These are phyloP conservation scores for Starmerella lactis-condensi DNA, from an alignment of 805 yeast species.

Conservation along the genomic window DNA sequence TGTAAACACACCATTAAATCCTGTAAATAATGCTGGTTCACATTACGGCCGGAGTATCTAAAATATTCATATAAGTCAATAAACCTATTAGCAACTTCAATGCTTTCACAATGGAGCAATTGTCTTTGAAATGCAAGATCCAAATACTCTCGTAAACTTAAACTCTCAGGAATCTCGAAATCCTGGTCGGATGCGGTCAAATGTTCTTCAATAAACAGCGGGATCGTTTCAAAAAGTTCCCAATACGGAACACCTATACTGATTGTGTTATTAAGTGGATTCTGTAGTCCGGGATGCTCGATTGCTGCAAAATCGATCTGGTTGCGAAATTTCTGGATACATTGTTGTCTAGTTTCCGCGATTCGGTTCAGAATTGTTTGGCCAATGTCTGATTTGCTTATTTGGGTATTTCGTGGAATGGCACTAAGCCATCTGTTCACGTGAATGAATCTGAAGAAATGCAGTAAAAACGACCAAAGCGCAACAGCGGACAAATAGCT, in stretches of 20 bases:
- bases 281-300: conserved; percentile 15
- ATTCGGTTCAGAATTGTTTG: conserved; percentile 28
- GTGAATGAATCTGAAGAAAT: conserved; percentile 40
- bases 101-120: conserved; percentile 13
- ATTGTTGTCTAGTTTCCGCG: conserved; percentile 21
- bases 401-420: conserved; percentile 63
- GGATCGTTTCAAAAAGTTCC: conserved; percentile 17
- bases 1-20: conserved; percentile 33
- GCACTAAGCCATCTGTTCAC: conserved; percentile 44
- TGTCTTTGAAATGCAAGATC: conserved; percentile 25
- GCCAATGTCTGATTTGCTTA: conserved; percentile 44
- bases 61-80: conserved; percentile 45
- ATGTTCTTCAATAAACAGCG: conserved; percentile 15
- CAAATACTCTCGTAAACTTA: conserved; percentile 35
- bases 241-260: conserved; percentile 16
- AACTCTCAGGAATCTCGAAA: conserved; percentile 26
- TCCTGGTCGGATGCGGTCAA: conserved; percentile 20
- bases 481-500: conserved; percentile 48
- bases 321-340: conserved; percentile 7
- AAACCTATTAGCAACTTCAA: conserved; percentile 20
- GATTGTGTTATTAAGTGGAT: conserved; percentile 8
- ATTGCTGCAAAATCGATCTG: conserved; percentile 10
- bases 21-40: conserved; percentile 40
- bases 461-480: conserved; percentile 31
- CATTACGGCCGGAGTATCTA: conserved; percentile 44